These are phyloP conservation scores for Torulaspora microellipsoides DNA, from an alignment of 805 yeast species.

Conservation along the genomic window DNA sequence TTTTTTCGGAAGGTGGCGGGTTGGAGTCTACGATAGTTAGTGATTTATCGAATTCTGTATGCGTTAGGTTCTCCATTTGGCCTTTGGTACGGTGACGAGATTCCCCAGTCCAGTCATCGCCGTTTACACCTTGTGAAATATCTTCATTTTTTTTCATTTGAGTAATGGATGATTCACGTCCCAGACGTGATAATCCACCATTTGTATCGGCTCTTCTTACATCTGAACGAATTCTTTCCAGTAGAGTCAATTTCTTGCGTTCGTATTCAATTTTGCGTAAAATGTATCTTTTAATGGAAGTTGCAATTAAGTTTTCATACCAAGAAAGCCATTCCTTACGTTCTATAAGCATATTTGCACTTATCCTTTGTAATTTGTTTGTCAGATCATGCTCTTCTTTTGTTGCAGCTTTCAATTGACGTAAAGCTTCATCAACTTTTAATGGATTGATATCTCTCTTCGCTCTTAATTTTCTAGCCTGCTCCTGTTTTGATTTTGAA, in stretches of 20 bases:
- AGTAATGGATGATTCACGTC: conserved; percentile 33
- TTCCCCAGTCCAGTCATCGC: conserved; percentile 61
- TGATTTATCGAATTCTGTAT: conserved; percentile 26
- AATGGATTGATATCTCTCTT: conserved; percentile 75
- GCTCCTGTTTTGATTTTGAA: conserved; percentile 63
- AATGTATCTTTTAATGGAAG: conserved; percentile 54
- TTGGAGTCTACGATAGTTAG: conserved; percentile 28
- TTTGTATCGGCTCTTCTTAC: conserved; percentile 67
- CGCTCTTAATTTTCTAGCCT: conserved; percentile 66
- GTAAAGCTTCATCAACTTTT: conserved; percentile 85
- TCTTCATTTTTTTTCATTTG: conserved; percentile 9
- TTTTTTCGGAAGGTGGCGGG: not conserved
- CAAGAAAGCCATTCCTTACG: conserved; percentile 46
- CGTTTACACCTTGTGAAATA: conserved; percentile 44
- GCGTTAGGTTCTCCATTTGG: conserved; percentile 18
- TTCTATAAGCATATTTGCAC: conserved; percentile 80
- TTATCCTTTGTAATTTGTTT: conserved; percentile 73
- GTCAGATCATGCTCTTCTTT: conserved; percentile 70
- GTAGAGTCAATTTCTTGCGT: conserved; percentile 66
- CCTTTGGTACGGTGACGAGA: conserved; percentile 29
- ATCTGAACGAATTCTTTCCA: conserved; percentile 68
- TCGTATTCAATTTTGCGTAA: conserved; percentile 79
- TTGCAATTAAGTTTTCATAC: conserved; percentile 52
- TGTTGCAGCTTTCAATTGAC: conserved; percentile 72
- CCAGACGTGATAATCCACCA: conserved; percentile 81